phyloP scores from a whole-genome alignment of 192 early-diverging fungal species.

The Backusella luteola region DNA sequence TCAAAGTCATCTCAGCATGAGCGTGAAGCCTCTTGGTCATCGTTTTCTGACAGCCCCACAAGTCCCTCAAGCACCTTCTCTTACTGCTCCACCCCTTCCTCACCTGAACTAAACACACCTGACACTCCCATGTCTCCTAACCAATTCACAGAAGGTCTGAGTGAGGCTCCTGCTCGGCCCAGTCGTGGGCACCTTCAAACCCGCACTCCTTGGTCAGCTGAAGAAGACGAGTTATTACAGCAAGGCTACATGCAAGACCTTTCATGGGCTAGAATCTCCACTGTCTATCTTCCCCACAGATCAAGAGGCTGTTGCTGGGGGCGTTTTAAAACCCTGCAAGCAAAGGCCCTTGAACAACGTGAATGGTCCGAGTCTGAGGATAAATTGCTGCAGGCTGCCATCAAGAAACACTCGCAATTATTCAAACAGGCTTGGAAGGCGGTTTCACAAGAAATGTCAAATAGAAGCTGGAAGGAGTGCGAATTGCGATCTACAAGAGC shows the following conservation, averaged over 20 bases:
- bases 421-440: slow-evolving; percentile 33
- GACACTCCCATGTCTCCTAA: background rate
- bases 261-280: slow-evolving; percentile 30
- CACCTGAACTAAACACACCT: background rate
- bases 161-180: background rate
- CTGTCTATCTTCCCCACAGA: slow-evolving; percentile 25
- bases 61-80: background rate
- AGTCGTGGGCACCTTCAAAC: slow-evolving; percentile 9
- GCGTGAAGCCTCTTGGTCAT: slow-evolving; percentile 5
- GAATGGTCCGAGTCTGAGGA: slow-evolving; percentile 27
- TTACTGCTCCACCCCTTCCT: background rate
- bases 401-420: slow-evolving; percentile 22
- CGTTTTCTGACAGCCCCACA: slow-evolving; percentile 7
- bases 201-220: slow-evolving; percentile 22
- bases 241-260: slow-evolving; percentile 27
- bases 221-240: slow-evolving; percentile 22
- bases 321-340: slow-evolving; percentile 21
- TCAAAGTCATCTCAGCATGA: background rate
- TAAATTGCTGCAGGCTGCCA: slow-evolving; percentile 4
- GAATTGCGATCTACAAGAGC: slow-evolving; percentile 8
- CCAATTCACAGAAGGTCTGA: background rate
- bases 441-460: slow-evolving; percentile 14
- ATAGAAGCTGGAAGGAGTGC: slow-evolving; percentile 27
- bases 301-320: slow-evolving; percentile 32
- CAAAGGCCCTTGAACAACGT: slow-evolving; percentile 10